Evolutionary conservation across 2,329 filamentous ascomycete genomes (phyloP).

Genomic region (Fusarium xylarioides): DNA sequence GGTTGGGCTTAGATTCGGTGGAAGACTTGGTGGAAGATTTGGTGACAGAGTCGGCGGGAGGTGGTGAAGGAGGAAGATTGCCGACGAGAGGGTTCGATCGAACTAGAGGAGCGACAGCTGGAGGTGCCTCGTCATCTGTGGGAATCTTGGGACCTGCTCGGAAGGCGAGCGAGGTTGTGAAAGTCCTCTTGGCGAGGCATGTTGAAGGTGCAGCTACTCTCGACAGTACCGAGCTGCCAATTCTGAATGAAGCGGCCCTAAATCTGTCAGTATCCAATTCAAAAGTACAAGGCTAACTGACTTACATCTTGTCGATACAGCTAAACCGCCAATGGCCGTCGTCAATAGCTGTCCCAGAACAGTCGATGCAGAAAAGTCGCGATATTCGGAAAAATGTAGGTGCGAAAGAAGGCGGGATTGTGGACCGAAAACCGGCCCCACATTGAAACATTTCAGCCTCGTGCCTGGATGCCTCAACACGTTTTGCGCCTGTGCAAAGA

Average conservation of each 20-base stretch:
- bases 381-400: conserved; percentile 45
- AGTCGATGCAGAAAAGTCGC: conserved; percentile 40
- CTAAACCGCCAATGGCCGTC: conserved; percentile 32
- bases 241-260: conserved; percentile 43
- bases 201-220: conserved; percentile 39
- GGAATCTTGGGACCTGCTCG: conserved; percentile 32
- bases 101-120: background rate
- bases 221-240: conserved; percentile 46
- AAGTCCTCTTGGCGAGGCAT: conserved; percentile 39
- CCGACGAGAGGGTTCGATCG: conserved; percentile 13
- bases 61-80: conserved; percentile 13
- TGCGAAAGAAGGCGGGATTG: conserved; percentile 36
- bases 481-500: conserved; percentile 25
- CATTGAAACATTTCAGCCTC: conserved; percentile 42
- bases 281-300: background rate
- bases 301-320: conserved; percentile 36
- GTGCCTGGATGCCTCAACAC: conserved; percentile 34
- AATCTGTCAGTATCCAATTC: background rate
- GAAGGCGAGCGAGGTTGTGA: conserved; percentile 47
- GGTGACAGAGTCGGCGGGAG: conserved; percentile 7
- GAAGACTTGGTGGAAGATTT: accelerated
- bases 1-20: conserved; percentile 1
- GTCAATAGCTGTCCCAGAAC: conserved; percentile 20
- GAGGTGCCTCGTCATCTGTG: conserved; percentile 1
- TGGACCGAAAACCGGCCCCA: conserved; percentile 32